Evolutionary conservation across 805 yeast genomes (phyloP), one percentile per base, ranked within the genome.

Genomic region (Monosporozyma siamensis): DNA sequence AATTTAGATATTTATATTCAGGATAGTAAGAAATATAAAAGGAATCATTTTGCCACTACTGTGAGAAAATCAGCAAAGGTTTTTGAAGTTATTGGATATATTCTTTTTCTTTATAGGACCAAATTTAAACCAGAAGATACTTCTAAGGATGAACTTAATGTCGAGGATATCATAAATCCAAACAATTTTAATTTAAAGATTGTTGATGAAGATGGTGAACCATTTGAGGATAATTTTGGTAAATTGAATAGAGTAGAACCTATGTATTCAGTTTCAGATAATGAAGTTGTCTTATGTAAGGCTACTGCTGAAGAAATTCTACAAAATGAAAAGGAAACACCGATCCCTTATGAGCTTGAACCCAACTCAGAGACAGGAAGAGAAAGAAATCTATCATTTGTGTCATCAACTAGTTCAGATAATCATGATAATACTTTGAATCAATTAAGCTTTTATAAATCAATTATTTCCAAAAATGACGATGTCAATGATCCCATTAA

Each of bases 171-270:
- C 4, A 42, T 47, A 17, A 48, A 59, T 44, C 64, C 64, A 1
- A 61, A 61, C 36, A 48, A 52, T n/a, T 63, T 58, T 38, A 47
- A 53, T 20, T 55, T 90, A 26, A 83, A 83, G 44, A 69, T 90
- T 18, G 88, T 83, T 1, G 98, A 92, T 58, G 97, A 90, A 40
- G 97, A 89, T 57, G 90, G 90, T 6, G 96, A 94, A 40, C 80
- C 84, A 30, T 88, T 86, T 42, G 98, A 94, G 51, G 81, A 75
- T 27, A 85, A 87, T 41, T 89, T 92, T 66, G 97, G 97, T 1
- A 77, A 89, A 1, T 66, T 92, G 43, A 90, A 82, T 36, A 67
- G 97, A 48, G 70, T 75, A 0, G 68, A 89, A 41, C 53, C 67
- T 4, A 67, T 92, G 22, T 67, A 78, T 2, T 77, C 90, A 0